Evolutionary conservation across 2,329 filamentous ascomycete genomes (phyloP).

Genomic region (Fusarium algeriense): DNA sequence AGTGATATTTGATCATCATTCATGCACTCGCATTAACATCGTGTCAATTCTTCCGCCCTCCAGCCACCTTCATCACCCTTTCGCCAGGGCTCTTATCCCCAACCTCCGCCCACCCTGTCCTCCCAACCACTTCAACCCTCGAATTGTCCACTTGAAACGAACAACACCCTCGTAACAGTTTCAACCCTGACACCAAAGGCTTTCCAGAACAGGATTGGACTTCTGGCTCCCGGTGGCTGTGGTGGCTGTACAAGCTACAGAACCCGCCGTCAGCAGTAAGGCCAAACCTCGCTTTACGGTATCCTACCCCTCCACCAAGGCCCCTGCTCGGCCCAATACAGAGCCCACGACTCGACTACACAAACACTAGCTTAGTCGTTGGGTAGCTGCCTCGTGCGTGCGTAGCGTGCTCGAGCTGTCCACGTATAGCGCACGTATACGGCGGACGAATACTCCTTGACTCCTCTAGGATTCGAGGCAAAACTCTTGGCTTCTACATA

Average conservation of each 20-base stretch:
- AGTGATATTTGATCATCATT: slow-evolving; percentile 19
- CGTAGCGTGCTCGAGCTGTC: slow-evolving; percentile 25
- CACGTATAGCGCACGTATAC: slow-evolving; percentile 43
- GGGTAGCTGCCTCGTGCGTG: slow-evolving; percentile 41
- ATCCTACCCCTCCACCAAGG: slow-evolving; percentile 32
- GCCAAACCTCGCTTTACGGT: slow-evolving; percentile 24
- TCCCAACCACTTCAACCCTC: slow-evolving; percentile 33
- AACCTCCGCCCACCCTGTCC: slow-evolving; percentile 24
- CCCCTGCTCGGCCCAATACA: slow-evolving; percentile 36
- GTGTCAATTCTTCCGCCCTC: slow-evolving; percentile 20
- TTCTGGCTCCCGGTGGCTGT: slow-evolving; percentile 33
- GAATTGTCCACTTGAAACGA: slow-evolving; percentile 32
- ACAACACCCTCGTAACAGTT: slow-evolving; percentile 30
- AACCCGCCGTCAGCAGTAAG: slow-evolving; percentile 35
- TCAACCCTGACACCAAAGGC: slow-evolving; percentile 3
- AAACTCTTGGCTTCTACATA: slow-evolving; percentile 36
- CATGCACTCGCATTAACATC: not conserved
- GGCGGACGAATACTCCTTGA: slow-evolving; percentile 22
- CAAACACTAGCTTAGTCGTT: slow-evolving; percentile 43
- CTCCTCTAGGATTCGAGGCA: slow-evolving; percentile 25
- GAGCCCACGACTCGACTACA: slow-evolving; percentile 33
- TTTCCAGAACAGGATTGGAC: slow-evolving; percentile 24
- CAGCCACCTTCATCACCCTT: slow-evolving; percentile 33
- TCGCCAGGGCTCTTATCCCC: slow-evolving; percentile 26
- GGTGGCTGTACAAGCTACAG: slow-evolving; percentile 31